phyloP scores from a whole-genome alignment of 805 yeast genomes.

The Metschnikowia colocasiae region DNA sequence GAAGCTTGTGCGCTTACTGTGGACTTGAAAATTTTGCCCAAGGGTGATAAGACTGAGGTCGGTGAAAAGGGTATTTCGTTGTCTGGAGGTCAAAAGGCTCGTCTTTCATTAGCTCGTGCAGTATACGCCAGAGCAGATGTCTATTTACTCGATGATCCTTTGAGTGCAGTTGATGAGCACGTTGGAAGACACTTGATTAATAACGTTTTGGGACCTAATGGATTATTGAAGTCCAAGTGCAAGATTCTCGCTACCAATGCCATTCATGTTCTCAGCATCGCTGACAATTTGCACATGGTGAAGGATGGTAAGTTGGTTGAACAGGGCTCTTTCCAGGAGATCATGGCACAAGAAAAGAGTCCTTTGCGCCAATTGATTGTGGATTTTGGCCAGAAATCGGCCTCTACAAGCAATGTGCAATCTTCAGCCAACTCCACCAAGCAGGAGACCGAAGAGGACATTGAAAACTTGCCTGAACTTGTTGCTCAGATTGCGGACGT shows the following conservation, averaged over 20 bases:
- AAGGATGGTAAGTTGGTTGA: slow-evolving; percentile 66
- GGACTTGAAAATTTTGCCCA: slow-evolving; percentile 76
- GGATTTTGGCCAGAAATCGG: slow-evolving; percentile 57
- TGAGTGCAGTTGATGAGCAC: slow-evolving; percentile 97
- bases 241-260: slow-evolving; percentile 83
- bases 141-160: slow-evolving; percentile 84
- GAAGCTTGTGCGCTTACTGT: slow-evolving; percentile 83
- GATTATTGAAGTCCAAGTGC: slow-evolving; percentile 70
- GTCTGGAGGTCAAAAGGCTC: slow-evolving; percentile 97
- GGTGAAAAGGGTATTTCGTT: slow-evolving; percentile 97
- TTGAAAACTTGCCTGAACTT: slow-evolving; percentile 22
- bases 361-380: slow-evolving; percentile 51
- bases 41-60: slow-evolving; percentile 88
- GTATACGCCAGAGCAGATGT: slow-evolving; percentile 93
- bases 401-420: slow-evolving; percentile 12
- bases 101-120: slow-evolving; percentile 91
- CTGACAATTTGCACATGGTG: slow-evolving; percentile 66
- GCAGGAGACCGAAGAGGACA: slow-evolving; percentile 18
- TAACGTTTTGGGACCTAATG: slow-evolving; percentile 77
- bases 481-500: slow-evolving; percentile 27
- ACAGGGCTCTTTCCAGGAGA: slow-evolving; percentile 57
- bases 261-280: slow-evolving; percentile 73
- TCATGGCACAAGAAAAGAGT: slow-evolving; percentile 44
- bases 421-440: slow-evolving; percentile 20
- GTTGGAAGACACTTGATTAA: slow-evolving; percentile 84